Evolutionary conservation across 164 flowering plant species (phyloP), one percentile per base, ranked within the genome.

Genomic region (Warburgia ugandensis): DNA sequence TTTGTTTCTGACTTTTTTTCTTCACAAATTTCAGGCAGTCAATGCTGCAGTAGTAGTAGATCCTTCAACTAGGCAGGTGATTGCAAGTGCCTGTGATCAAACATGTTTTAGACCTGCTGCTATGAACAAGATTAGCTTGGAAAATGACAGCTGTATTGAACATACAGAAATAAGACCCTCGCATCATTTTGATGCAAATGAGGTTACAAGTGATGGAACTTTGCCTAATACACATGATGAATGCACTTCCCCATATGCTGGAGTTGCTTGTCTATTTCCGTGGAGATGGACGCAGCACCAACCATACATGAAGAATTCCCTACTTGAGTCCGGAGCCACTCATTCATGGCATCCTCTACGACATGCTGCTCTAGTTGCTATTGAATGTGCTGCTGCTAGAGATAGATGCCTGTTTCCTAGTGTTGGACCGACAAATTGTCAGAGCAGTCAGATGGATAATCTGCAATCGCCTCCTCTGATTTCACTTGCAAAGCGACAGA

Each of bases 31-130:
- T 10, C 77, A 83, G 94, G 63, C 77, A 29, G 77, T 75, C 17
- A 91, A 87, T 79, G 90, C 95, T 56, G 97, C 95, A 47, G 73
- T 87, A 30, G 81, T 87, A 48, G 95, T 84, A 29, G 92, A 87
- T 67, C 95, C 97, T 54, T 81, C 78, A 43, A 48, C 55, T 40
- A 81, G 69, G 46, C 68, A 71, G 56, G 69, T 81, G 21, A 83
- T 91, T 70, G 71, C 83, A 16, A 68, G 76, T 54, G 91, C 84
- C 52, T 27, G 62, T 71, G 97, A 87, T 45, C 74, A 79, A 54
- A 68, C 70, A 45, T 55, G 48, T 52, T 58, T 63, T 25, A 56
- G 63, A 60, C 53, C 33, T 44, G 8, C 47, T 53, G 31, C 60
- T 10, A 22, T 40, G 22, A 36, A 50, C n/a, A 57, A 58, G 16